Evolutionary conservation across 164 flowering plant species (phyloP).

Genomic region (Piper longum): DNA sequence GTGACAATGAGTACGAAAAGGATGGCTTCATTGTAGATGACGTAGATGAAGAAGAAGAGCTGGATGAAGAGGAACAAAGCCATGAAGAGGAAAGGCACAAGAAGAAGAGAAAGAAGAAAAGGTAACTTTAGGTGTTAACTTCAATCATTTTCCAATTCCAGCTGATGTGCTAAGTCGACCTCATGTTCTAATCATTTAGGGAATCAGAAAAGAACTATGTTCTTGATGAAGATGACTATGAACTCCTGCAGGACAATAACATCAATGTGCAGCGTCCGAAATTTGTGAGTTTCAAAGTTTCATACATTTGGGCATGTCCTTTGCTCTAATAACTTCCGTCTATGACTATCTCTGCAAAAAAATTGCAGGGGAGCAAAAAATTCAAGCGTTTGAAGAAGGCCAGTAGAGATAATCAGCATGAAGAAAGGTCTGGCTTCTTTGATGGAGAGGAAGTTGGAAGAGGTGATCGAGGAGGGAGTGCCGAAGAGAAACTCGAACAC

Average conservation of each 20-base stretch:
- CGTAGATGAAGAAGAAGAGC: conserved; percentile 65
- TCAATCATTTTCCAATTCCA: background rate
- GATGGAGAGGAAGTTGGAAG: conserved; percentile 64
- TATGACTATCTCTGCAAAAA: conserved; percentile 1
- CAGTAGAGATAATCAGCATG: conserved; percentile 39
- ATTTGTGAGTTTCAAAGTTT: conserved; percentile 15
- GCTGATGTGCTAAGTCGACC: background rate
- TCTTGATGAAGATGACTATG: conserved; percentile 93
- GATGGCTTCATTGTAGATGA: conserved; percentile 95
- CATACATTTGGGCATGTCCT: background rate
- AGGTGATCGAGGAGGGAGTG: conserved; percentile 44
- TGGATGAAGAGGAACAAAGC: conserved; percentile 34
- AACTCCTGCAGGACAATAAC: conserved; percentile 72
- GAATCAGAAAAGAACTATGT: conserved; percentile 52
- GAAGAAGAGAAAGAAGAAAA: conserved; percentile 71
- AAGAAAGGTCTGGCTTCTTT: conserved; percentile 41
- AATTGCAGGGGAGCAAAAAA: conserved; percentile 49
- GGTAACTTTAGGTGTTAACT: conserved; percentile 16
- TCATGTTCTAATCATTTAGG: conserved; percentile 12
- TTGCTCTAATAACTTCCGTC: background rate
- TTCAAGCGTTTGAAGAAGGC: conserved; percentile 88
- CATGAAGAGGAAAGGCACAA: conserved; percentile 49
- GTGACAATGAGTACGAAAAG: conserved; percentile 83
- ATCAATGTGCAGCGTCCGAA: conserved; percentile 47
- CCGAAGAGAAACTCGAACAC: conserved; percentile 69